Evolutionary conservation across 371 early-diverging fungal species (phyloP), one percentile per base, ranked within the genome.

Genomic region (Smittium mucronatum): DNA sequence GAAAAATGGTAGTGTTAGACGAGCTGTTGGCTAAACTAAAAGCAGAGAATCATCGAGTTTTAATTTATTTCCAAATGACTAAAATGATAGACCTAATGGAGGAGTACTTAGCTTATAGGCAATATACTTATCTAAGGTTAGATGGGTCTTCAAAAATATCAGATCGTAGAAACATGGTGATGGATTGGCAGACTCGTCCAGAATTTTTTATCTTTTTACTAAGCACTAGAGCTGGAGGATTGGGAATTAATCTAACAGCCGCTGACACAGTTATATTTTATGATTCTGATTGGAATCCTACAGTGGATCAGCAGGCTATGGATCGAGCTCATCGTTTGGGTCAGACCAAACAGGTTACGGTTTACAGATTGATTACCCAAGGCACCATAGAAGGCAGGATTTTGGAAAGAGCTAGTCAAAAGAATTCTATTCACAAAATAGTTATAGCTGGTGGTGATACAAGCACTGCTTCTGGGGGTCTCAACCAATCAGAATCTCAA

Each of bases 191-290:
- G 78, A 90, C 92, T 11, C 75, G 89, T 60, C 88, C 91, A 59
- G 93, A 93, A 72, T 87, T 90, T 57, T 99, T 99, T 75, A 92
- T 98, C 34, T 99, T 99, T 76, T 77, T 99, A 77, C 87, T 99
- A 58, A 91, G 91, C 77, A 99, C 99, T 2, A 87, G 99, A 69
- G 99, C 99, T 29, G 99, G 99, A 74, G 99, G 99, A 17, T 83
- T 99, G 36, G 99, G 99, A 72, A 93, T 99, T 76, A 99, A 99
- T 76, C 83, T 99, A 75, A 98, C 99, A 0, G 99, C 98, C 1
- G 99, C 99, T 0, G 99, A 99, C 78, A 99, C 99, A 0, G 98
- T 98, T 32, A 97, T 99, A 75, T 94, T 99, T 79, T 98, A 95
- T 76, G 99, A 99, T 79, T 89, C 89, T 64, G 99, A 99, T 81